Evolutionary conservation across 352 stramenopile species (phyloP).

Genomic region (Globisporangium takayamanum): DNA sequence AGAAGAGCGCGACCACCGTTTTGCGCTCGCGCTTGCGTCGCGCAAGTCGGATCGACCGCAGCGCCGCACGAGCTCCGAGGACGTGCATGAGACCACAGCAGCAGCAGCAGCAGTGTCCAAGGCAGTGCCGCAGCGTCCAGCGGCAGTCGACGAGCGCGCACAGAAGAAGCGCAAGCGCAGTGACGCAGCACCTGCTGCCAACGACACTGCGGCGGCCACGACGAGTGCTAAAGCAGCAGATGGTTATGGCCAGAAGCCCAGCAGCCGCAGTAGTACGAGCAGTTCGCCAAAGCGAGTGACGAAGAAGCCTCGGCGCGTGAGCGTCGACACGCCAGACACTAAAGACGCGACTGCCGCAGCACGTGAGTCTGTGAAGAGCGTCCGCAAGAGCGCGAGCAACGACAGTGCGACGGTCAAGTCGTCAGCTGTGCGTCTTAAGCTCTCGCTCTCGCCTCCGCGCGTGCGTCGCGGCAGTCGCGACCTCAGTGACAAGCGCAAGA

Average conservation of each 20-base stretch:
- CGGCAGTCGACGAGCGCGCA: neutral
- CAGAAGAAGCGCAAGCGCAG: neutral
- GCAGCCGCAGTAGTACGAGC: neutral
- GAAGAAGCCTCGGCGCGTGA: neutral
- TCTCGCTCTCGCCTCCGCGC: no score
- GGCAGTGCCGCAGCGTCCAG: neutral
- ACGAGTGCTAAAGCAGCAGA: neutral
- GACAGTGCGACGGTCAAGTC: no score
- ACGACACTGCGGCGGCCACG: neutral
- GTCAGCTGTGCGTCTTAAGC: no score
- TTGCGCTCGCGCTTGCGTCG: no score
- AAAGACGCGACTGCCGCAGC: neutral
- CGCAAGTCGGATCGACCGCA: no score
- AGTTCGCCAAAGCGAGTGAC: neutral
- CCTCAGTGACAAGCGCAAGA: neutral
- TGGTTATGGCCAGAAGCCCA: neutral
- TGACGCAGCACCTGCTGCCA: neutral
- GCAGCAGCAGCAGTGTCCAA: neutral
- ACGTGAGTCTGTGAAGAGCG: neutral
- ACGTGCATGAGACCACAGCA: neutral
- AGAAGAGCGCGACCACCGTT: no score
- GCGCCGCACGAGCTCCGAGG: no score
- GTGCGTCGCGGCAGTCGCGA: no score
- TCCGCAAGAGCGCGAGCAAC: neutral
- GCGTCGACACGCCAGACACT: neutral